phyloP scores from a whole-genome alignment of 371 early-diverging fungal species.

The Mucor plumbeus region DNA sequence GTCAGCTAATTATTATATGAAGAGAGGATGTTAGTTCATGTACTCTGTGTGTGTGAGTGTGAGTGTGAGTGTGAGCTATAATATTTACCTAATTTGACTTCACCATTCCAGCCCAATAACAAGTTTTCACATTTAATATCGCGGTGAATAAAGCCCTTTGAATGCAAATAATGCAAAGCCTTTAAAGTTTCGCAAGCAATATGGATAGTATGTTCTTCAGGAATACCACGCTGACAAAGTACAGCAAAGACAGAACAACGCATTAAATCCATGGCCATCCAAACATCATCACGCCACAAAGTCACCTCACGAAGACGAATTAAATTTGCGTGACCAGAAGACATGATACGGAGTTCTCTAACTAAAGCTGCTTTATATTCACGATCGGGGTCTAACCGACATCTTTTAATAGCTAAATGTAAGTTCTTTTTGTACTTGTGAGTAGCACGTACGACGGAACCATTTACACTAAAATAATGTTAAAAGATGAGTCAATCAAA shows the following conservation, averaged over 20 bases:
- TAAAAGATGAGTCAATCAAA: neutral
- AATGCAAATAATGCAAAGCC: constrained; percentile 92
- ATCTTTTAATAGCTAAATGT: constrained; percentile 56
- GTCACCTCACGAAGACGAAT: constrained; percentile 57
- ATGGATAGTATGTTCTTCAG: constrained; percentile 54
- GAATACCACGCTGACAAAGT: constrained; percentile 57
- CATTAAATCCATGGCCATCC: constrained; percentile 60
- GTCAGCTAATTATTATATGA: constrained; percentile 30
- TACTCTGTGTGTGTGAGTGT: constrained; percentile 23
- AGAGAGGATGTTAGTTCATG: neutral
- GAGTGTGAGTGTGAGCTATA: constrained; percentile 23
- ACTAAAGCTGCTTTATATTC: constrained; percentile 59
- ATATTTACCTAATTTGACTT: constrained; percentile 93
- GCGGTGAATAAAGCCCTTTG: constrained; percentile 96
- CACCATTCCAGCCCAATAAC: constrained; percentile 91
- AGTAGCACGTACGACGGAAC: constrained; percentile 53
- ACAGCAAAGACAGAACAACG: constrained; percentile 59
- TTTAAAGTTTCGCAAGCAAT: constrained; percentile 58
- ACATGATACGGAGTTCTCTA: constrained; percentile 58
- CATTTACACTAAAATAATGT: constrained; percentile 48
- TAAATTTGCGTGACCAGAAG: constrained; percentile 50
- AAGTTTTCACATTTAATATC: constrained; percentile 98
- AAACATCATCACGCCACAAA: constrained; percentile 58
- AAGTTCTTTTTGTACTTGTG: constrained; percentile 53
- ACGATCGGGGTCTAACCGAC: constrained; percentile 55